Base-by-base conservation (phyloP, 164 flowering plant species). In the Amborella trichopoda region DNA sequence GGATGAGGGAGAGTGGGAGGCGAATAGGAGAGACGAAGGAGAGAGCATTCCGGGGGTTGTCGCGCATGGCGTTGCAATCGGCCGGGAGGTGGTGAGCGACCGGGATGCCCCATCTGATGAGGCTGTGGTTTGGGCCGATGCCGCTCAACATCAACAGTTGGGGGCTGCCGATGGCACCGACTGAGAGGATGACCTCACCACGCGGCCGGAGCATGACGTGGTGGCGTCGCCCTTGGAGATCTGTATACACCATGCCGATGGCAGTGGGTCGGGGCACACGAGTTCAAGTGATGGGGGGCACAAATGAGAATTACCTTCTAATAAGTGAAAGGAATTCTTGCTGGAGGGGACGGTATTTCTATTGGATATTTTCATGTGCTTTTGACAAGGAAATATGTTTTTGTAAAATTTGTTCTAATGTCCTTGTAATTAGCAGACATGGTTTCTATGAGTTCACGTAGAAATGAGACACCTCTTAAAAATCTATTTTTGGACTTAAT, bases 91-190 rank as follows among this genome's bases (percentile, higher is more conserved):
- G 73, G 42, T 62, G 72, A 0, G 66, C 70, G 13, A 76, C 78
- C 0, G 96, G 95, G 19, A 90, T 81, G 12, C 86, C 86, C 87
- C 68, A 69, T 0, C 83, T 58, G 0, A 84, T 68, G 3, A 90
- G 80, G 50, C 81, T 74, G 4, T 76, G 44, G 32, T 81, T 49
- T 0, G 89, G 74, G 3, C 98, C 96, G 6, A 90, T 70, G 10
- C 97, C 95, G 48, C 93, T 86, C 20, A 90, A 53, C 1, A 90
- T 61, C 26, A 90, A 60, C 20, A 90, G 76, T 65, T 90, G 96
- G 0, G 98, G 94, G 52, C 74, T 90, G 2, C 96, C 98, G 4
- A 90, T 48, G 2, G 98, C 93, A 1, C 98, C 96, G 2, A 89
- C 88, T 6, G 69, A 63, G 3, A 83, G 53, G 3, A 90, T 63